Evolutionary conservation across 306 rosid genomes (phyloP).

Genomic region (Lathyrus tuberosus): DNA sequence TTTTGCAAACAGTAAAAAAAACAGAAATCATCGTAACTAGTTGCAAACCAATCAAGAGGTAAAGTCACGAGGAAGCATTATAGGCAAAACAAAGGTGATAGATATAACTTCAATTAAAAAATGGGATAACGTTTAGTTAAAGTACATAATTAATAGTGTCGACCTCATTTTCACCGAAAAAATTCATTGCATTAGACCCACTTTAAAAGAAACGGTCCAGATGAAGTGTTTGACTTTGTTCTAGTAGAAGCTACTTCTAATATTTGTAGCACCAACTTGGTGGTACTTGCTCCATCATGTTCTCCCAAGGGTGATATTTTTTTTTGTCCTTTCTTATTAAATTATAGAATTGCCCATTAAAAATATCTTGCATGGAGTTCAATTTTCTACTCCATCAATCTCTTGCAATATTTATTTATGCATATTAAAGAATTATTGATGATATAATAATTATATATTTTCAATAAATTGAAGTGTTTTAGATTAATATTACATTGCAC

Average conservation of each 20-base stretch:
- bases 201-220: conserved; percentile 7
- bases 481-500: too few species aligned
- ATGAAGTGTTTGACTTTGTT: conserved; percentile 36
- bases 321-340: conserved; percentile 35
- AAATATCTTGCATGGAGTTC: too few species aligned
- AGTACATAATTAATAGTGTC: not conserved
- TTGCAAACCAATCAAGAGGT: conserved; percentile 16
- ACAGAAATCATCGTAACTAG: not conserved
- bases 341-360: not conserved
- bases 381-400: too few species aligned
- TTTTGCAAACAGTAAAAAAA: not conserved
- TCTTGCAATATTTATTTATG: too few species aligned
- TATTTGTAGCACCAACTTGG: not conserved
- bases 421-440: too few species aligned
- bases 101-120: too few species aligned
- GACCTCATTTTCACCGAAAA: conserved; percentile 35
- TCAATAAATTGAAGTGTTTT: too few species aligned
- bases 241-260: not conserved
- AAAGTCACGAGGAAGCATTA: conserved; percentile 30
- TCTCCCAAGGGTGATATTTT: conserved; percentile 2
- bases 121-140: not conserved
- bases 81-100: too few species aligned
- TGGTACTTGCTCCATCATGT: conserved; percentile 36
- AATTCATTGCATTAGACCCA: conserved; percentile 25
- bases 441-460: too few species aligned